Base-by-base conservation (phyloP, 371 early-diverging fungal genomes). In the Lichtheimia hyalospora region DNA sequence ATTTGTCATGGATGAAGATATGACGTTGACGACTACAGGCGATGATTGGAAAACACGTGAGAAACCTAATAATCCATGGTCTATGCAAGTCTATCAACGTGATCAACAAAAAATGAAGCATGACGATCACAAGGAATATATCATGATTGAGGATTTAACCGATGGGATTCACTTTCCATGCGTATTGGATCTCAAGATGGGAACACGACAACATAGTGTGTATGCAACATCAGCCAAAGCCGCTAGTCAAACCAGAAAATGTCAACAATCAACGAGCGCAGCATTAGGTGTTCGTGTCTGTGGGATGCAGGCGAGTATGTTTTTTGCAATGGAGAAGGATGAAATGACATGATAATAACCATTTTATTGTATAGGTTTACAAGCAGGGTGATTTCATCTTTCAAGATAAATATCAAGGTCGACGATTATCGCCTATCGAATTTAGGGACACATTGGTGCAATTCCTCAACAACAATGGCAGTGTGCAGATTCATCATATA, bases 131-230 rank as follows among this genome's bases (percentile, higher is more conserved):
- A 61, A 20, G 16, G 73, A 79, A 82, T 98, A 73, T 87, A 95
- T 77, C 23, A 24, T 73, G 23, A 70, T 77, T 48, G 77, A 77
- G 57, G 98, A 98, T 74, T 74, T 98, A 55, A 97, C 98, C 0
- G 89, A 91, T 16, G 90, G 92, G 1, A 78, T 94, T 57, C 79
- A 83, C 67, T 84, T 84, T 28, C 98, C 98, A 0, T 97, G 97
- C 60, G 92, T 98, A 5, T 75, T 98, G 54, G 97, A 98, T 72
- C 80, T 98, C 49, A 98, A 98, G 65, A 97, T 98, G 97, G 98
- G 98, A 14, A 96, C 95, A 5, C 83, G 98, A 1, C 98, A 98
- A 73, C 92, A 96, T 67, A 96, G 98, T 1, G 88, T 97, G 49
- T 83, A 92, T 75, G 96, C 92, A 0, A 80, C 90, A 0, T 74